Evolutionary conservation across 1,139 yeast species (phyloP).

Genomic region (Taiozyma sp.): DNA sequence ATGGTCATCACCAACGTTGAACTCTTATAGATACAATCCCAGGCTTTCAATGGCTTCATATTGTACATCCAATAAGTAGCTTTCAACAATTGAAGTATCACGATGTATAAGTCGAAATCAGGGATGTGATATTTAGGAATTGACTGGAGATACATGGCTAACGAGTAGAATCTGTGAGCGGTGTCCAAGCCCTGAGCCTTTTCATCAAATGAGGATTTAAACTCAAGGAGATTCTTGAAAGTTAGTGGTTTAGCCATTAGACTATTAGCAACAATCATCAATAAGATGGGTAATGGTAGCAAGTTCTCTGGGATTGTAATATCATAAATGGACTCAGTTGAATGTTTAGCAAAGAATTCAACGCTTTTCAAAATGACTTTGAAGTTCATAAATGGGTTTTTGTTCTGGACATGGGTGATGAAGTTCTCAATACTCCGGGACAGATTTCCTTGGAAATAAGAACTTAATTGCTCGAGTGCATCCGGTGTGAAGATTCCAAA

Average conservation of each 20-base stretch:
- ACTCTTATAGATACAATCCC: slow-evolving; percentile 27
- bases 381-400: slow-evolving; percentile 17
- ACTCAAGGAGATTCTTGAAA: slow-evolving; percentile 8
- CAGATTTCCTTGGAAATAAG: slow-evolving; percentile 8
- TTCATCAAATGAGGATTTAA: slow-evolving; percentile 10
- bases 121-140: slow-evolving; percentile 11
- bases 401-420: slow-evolving; percentile 13
- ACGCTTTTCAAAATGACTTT: slow-evolving; percentile 8
- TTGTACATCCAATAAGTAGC: slow-evolving; percentile 35
- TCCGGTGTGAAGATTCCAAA: slow-evolving; percentile 4
- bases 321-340: slow-evolving; percentile 5
- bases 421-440: slow-evolving; percentile 9
- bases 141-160: slow-evolving; percentile 11
- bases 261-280: slow-evolving; percentile 13
- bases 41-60: slow-evolving; percentile 36
- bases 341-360: slow-evolving; percentile 3
- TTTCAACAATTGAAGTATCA: slow-evolving; percentile 30
- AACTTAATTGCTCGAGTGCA: slow-evolving; percentile 6
- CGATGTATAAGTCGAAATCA: slow-evolving; percentile 14
- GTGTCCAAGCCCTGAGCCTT: slow-evolving; percentile 4
- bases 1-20: slow-evolving; percentile 20
- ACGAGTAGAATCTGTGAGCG: slow-evolving; percentile 9
- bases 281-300: slow-evolving; percentile 12
- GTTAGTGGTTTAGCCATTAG: slow-evolving; percentile 15
- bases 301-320: slow-evolving; percentile 7